Base-by-base conservation (phyloP, 2,329 filamentous ascomycete species). In the Xylariaceae sp. region DNA sequence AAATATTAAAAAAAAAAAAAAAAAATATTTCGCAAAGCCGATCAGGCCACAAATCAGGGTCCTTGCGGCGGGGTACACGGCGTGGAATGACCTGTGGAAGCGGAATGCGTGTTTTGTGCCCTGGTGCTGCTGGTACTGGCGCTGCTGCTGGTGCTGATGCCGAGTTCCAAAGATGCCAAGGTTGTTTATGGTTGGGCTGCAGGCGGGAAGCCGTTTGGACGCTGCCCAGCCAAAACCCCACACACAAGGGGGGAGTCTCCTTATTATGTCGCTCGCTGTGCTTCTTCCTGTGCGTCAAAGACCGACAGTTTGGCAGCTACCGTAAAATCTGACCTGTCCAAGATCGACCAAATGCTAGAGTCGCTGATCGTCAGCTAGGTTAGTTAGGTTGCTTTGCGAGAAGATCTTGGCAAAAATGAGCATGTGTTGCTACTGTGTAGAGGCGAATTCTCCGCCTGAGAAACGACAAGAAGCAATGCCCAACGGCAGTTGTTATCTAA, bases 111-210 rank as follows among this genome's bases (percentile, higher is more conserved):
- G 19, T 43, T 14, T 24, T 26, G 37, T 53, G 34, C 53, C 16
- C 24, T 24, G 45, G 12, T 46, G 9, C 36, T 9, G 21, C 34
- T 53, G 40, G 26, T 14, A 16, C 37, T 23, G 47, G 7, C 29
- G 39, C 7, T 44, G 11, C 47, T 23, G 23, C 29, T 44, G 37
- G 9, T 37, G 49, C 31, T 31, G 40, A 24, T 37, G 17, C 47
- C 36, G 56, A 36, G 23, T 59, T 47, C 53, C 50, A 52, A 39
- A 24, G 47, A 45, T 39, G 53, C 46, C 56, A 58, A 43, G 49
- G 29, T 24, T 50, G 45, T 39, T 24, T 65, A 63, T 60, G 65
- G 67, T 69, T 69, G 67, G 68, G 68, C 68, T 70, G 67, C 68
- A 69, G 68, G 59, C 60, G 64, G 62, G 62, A 61, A 59, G 60